A percentile compares a stretch with the other conserved stretches of the same genome.
Evolutionary conservation across 1,284 basidiomycete species (phyloP).

Genomic region (Apiotrichum brassicae): DNA sequence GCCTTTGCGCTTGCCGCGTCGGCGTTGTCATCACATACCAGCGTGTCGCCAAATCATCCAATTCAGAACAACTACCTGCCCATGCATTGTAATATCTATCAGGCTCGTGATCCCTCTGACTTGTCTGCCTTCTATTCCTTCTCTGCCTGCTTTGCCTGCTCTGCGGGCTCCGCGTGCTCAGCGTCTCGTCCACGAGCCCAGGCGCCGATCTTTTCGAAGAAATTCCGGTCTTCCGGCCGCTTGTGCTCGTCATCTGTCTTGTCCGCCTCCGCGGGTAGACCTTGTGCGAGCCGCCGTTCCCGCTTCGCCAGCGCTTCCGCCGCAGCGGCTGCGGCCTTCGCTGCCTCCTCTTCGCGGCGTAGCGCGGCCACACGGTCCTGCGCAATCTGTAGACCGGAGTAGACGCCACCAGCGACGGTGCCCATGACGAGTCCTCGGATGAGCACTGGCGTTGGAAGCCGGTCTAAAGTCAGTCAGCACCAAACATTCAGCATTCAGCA

Average conservation of each 20-base stretch:
- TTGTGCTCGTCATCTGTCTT: not conserved
- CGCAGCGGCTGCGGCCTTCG: slow-evolving; percentile 5
- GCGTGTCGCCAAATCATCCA: too few relatives aligned
- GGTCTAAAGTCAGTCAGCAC: slow-evolving; percentile 22
- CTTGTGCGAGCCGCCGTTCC: not conserved
- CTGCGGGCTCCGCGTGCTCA: too few relatives aligned
- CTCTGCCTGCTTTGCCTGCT: not conserved
- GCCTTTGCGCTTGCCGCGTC: too few relatives aligned
- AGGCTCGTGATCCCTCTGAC: not conserved
- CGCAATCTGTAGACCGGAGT: slow-evolving; percentile 30
- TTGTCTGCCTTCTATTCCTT: not conserved
- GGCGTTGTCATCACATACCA: too few relatives aligned
- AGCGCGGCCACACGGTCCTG: slow-evolving; percentile 30
- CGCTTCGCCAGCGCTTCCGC: not conserved
- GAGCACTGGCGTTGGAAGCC: slow-evolving; percentile 36
- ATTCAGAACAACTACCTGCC: too few relatives aligned
- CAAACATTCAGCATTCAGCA: not conserved
- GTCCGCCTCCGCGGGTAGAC: not conserved
- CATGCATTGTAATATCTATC: slow-evolving; percentile 1
- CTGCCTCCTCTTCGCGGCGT: slow-evolving; percentile 11
- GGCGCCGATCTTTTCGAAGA: not conserved
- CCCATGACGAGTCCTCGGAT: slow-evolving; percentile 34
- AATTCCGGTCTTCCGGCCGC: not conserved
- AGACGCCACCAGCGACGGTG: slow-evolving; percentile 28
- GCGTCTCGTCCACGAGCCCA: not conserved